Evolutionary conservation across 1,139 yeast genomes (phyloP), one percentile per base, ranked within the genome.

Genomic region (Yamadazyma blattariae): DNA sequence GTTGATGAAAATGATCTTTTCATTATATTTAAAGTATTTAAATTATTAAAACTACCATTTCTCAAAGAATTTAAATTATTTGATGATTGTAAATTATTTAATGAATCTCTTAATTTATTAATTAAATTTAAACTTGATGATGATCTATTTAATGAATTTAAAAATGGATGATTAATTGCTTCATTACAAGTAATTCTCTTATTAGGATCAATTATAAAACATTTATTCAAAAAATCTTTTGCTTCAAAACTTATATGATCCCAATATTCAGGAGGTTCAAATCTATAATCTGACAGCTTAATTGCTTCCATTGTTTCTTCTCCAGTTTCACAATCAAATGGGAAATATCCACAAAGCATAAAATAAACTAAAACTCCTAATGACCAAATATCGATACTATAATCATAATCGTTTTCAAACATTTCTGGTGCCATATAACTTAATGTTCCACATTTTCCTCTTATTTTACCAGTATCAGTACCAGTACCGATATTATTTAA

Each of bases 361-460:
- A 83, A 82, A 53, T 83, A 84, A 1, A 82, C 72, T 27, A 82
- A 64, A 6, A 83, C 90, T 1, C 92, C 92, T 18, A 83, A 63
- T 0, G 92, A 84, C 94, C 94, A 84, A 24, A 83, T 67, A 52
- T 84, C 94, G 1, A 82, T 83, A 1, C 74, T 71, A 44, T 64
- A 69, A 16, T 75, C 74, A 48, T 83, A 84, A 38, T 73, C 63
- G 16, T 64, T 56, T 38, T 74, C 65, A 23, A 67, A 44, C 42
- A 80, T 74, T 51, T 82, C 89, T 0, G 89, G 89, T 1, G 89
- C 83, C 76, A 84, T 77, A 54, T 84, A 84, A 21, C 88, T 81
- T 11, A 84, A 71, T 0, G 94, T 84, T 0, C 94, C 92, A 25
- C 79, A 71, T 8, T 55, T 45, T 13, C 63, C 65, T 27, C 44